Evolutionary conservation across 208 protist species (phyloP).

Genomic region (Lotmaria passim): DNA sequence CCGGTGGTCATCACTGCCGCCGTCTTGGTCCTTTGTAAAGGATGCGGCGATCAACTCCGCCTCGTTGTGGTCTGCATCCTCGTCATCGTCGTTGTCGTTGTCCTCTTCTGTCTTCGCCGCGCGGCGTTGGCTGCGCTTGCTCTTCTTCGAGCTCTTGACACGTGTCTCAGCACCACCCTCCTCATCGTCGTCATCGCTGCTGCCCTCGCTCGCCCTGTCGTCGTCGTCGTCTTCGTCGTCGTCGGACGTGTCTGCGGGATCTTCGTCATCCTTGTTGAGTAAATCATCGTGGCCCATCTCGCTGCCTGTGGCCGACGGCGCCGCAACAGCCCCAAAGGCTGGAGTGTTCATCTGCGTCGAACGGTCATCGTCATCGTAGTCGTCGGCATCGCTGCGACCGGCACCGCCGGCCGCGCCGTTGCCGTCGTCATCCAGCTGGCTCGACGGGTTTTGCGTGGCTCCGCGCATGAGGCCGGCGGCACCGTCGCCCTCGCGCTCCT

Average conservation of each 20-base stretch:
- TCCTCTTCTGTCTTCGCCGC: background rate
- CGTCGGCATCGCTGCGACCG: slow-evolving; percentile 20
- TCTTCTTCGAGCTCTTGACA: background rate
- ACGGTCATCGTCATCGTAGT: slow-evolving; percentile 36
- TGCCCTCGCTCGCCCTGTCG: slow-evolving; percentile 13
- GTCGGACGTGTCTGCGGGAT: slow-evolving; percentile 23
- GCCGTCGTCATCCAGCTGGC: slow-evolving; percentile 32
- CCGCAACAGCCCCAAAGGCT: slow-evolving; percentile 11
- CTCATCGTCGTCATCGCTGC: slow-evolving; percentile 26
- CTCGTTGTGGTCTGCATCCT: slow-evolving; percentile 12
- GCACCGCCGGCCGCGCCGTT: slow-evolving; percentile 21
- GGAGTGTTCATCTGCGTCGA: slow-evolving; percentile 31
- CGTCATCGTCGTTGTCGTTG: slow-evolving; percentile 19
- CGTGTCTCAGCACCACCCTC: slow-evolving; percentile 22
- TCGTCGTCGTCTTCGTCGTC: slow-evolving; percentile 22
- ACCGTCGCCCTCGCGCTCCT: slow-evolving; percentile 29
- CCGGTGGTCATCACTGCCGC: background rate
- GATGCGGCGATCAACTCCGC: background rate
- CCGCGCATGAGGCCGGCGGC: slow-evolving; percentile 19
- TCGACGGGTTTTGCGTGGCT: slow-evolving; percentile 31
- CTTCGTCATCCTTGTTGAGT: slow-evolving; percentile 23
- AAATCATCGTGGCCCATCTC: slow-evolving; percentile 20
- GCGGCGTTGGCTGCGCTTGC: background rate
- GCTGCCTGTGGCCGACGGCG: slow-evolving; percentile 30
- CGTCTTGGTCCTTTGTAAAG: slow-evolving; percentile 7